A percentile compares a stretch with the other conserved stretches of the same genome.
These are phyloP conservation scores for Croton setiger DNA, from an alignment of 441 rosid species.

Conservation along the genomic window DNA sequence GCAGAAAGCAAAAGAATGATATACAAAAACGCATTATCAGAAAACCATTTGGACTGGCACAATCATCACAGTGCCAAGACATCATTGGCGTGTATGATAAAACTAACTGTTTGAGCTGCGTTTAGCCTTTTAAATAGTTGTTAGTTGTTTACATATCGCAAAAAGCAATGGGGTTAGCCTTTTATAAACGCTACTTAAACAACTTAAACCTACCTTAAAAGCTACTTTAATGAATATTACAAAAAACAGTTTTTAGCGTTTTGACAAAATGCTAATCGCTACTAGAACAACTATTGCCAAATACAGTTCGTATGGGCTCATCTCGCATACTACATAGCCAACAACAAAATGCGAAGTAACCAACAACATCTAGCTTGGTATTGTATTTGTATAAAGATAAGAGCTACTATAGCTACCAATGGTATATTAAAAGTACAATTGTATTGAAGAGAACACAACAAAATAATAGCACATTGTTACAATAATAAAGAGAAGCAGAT, in stretches of 20 bases:
- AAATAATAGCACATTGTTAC: background rate
- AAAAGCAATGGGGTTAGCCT: too few species aligned
- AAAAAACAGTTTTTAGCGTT: too few species aligned
- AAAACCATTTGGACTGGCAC: conserved; percentile 3
- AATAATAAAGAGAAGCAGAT: conserved; percentile 9
- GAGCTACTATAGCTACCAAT: background rate
- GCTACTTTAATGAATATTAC: too few species aligned
- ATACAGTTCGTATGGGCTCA: too few species aligned
- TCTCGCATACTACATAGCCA: conserved; percentile 11
- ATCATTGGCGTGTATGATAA: background rate
- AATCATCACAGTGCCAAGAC: conserved; percentile 4
- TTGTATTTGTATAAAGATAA: conserved; percentile 1
- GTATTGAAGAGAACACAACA: background rate
- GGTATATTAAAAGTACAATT: background rate
- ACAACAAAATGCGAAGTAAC: background rate
- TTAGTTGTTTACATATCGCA: too few species aligned
- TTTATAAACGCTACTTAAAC: too few species aligned
- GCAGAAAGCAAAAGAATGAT: background rate
- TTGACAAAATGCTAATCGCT: too few species aligned
- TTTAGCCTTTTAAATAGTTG: too few species aligned
- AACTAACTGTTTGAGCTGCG: background rate
- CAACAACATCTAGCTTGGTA: background rate
- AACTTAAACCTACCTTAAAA: too few species aligned
- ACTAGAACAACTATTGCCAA: too few species aligned
- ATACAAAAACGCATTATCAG: background rate